Evolutionary conservation across 306 rosid species (phyloP).

Genomic region (Myrica gale): DNA sequence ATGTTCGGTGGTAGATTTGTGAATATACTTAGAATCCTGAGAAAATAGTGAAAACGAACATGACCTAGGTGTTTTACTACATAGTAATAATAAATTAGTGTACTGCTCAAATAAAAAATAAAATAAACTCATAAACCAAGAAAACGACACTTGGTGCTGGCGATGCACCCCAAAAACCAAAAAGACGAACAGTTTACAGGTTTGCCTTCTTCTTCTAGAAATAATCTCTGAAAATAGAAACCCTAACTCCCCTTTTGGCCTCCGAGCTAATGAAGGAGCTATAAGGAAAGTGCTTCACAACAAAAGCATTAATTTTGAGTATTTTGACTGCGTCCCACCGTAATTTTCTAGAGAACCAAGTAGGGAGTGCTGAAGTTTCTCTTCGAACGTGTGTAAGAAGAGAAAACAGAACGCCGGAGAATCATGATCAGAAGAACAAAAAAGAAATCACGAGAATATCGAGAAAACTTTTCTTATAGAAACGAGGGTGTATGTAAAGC

Average conservation of each 20-base stretch:
- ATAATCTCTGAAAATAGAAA: neutral
- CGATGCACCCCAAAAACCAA: neutral
- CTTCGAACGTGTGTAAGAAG: neutral
- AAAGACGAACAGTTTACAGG: neutral
- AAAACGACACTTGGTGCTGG: neutral
- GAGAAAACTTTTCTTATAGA: neutral
- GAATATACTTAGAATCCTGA: neutral
- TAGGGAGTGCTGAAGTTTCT: neutral
- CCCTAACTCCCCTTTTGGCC: slow-evolving; percentile 4
- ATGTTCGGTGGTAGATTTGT: too few species aligned
- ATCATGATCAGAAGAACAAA: neutral
- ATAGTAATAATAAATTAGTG: neutral
- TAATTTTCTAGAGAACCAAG: neutral
- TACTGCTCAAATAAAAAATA: neutral
- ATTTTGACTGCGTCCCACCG: neutral
- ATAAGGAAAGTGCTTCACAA: neutral
- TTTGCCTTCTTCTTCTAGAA: neutral
- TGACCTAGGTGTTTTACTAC: neutral
- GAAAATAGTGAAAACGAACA: too few species aligned
- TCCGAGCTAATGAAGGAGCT: neutral
- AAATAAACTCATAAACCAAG: neutral
- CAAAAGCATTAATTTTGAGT: neutral
- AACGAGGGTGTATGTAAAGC: neutral
- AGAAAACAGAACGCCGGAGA: neutral
- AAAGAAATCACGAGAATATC: neutral